Conservation (phyloP, 768 basidiomycete genomes). For the Hygrophorus pudorinus region DNA sequence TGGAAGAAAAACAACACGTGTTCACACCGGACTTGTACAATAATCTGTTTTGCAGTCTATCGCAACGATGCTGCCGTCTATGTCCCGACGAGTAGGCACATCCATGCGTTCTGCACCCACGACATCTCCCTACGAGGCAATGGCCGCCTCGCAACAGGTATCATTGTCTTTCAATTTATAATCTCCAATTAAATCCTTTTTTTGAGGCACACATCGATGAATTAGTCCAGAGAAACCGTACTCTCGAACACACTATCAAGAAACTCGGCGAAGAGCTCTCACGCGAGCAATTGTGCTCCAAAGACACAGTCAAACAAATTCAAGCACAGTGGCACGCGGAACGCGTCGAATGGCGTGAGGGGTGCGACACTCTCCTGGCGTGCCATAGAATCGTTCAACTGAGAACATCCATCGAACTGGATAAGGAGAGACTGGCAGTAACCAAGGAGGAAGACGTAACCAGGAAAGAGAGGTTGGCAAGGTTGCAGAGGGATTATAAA, state of each 20-base stretch:
- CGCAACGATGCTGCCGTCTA: conserved; percentile 1
- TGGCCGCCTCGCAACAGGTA: conserved; percentile 54
- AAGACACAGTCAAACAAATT: conserved; percentile 30
- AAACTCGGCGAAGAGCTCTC: conserved; percentile 41
- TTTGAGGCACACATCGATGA: conserved; percentile 65
- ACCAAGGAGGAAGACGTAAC: conserved; percentile 39
- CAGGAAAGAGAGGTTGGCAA: conserved; percentile 47
- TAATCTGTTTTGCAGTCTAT: neutral
- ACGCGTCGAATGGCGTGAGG: conserved; percentile 48
- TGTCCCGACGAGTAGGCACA: conserved; percentile 14
- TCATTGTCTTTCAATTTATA: too few species aligned
- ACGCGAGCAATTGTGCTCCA: conserved; percentile 31
- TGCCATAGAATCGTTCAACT: conserved; percentile 60
- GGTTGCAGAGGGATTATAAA: conserved; percentile 55
- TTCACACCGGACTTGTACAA: neutral
- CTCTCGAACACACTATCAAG: conserved; percentile 50
- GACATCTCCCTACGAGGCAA: conserved; percentile 15
- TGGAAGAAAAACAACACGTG: neutral
- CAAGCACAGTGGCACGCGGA: conserved; percentile 44
- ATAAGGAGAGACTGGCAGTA: conserved; percentile 40
- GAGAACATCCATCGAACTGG: conserved; percentile 40
- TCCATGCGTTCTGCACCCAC: conserved; percentile 13
- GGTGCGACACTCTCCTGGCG: conserved; percentile 51
- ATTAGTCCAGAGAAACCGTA: conserved; percentile 58
- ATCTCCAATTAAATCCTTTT: too few species aligned